Evolutionary conservation across 2,329 filamentous ascomycete genomes (phyloP).

Genomic region (Fusarium denticulatum): DNA sequence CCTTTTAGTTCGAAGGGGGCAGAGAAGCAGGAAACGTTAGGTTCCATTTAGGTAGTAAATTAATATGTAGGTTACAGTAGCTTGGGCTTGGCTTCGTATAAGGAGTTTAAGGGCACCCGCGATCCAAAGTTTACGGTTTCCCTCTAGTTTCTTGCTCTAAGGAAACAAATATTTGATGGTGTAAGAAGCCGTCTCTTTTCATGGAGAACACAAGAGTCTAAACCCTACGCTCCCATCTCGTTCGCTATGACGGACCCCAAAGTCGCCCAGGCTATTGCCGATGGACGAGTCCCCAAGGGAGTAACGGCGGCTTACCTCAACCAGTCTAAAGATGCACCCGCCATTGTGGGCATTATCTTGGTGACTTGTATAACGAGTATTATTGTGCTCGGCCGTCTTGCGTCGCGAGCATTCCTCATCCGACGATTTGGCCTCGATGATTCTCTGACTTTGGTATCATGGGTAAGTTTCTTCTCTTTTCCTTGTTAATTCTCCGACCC

Average conservation of each 20-base stretch:
- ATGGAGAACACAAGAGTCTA: conserved; percentile 11
- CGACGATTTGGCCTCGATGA: conserved; percentile 53
- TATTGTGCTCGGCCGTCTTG: conserved; percentile 48
- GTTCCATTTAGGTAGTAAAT: background rate
- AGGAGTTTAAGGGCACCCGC: conserved; percentile 7
- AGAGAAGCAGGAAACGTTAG: background rate
- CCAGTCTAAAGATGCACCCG: conserved; percentile 49
- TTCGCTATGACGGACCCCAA: conserved; percentile 40
- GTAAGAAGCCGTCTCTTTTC: background rate
- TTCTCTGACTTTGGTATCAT: conserved; percentile 48
- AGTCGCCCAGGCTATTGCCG: conserved; percentile 47
- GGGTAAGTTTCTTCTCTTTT: conserved; percentile 43
- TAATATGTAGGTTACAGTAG: background rate
- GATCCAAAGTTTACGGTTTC: background rate
- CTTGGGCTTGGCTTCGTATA: conserved; percentile 12
- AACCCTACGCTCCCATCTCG: background rate
- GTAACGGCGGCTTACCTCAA: conserved; percentile 50
- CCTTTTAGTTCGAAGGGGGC: background rate
- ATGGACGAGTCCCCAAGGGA: conserved; percentile 48
- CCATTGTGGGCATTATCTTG: conserved; percentile 53
- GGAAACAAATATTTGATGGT: background rate
- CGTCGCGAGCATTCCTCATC: conserved; percentile 50
- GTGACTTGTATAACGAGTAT: conserved; percentile 49
- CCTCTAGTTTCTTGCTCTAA: background rate
- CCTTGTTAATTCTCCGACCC: background rate